Evolutionary conservation across 352 stramenopile genomes (phyloP).

Genomic region (Phytophthora multivora): DNA sequence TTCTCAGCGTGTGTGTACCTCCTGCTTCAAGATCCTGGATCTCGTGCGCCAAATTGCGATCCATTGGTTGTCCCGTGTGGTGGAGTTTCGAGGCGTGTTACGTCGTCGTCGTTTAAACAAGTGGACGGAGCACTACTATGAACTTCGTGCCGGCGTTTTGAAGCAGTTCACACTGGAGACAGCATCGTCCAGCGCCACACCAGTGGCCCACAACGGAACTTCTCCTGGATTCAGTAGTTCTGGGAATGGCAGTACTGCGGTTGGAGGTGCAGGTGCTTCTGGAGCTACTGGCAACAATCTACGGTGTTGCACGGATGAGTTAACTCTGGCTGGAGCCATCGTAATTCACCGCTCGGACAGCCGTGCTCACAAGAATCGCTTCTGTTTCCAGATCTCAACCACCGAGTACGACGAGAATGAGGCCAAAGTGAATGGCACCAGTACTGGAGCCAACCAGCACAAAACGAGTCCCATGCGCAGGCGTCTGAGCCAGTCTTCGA

Average conservation of each 20-base stretch:
- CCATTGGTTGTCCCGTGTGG: constrained; percentile 68
- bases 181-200: constrained; percentile 13
- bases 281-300: background rate
- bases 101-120: constrained; percentile 77
- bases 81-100: constrained; percentile 74
- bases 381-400: constrained; percentile 84
- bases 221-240: constrained; percentile 17
- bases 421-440: constrained; percentile 8
- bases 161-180: constrained; percentile 81
- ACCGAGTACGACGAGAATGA: constrained; percentile 46
- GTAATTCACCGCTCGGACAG: constrained; percentile 81
- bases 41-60: constrained; percentile 67
- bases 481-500: constrained; percentile 21
- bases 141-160: constrained; percentile 72
- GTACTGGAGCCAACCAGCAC: constrained; percentile 9
- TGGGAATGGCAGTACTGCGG: constrained; percentile 8
- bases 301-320: constrained; percentile 59
- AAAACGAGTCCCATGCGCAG: constrained; percentile 27
- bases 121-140: constrained; percentile 85
- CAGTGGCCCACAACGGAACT: constrained; percentile 22
- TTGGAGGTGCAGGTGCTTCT: constrained; percentile 4
- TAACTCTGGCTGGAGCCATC: constrained; percentile 78
- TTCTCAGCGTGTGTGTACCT: constrained; percentile 73
- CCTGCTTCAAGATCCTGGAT: constrained; percentile 70
- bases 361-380: constrained; percentile 69